Evolutionary conservation across 2,329 filamentous ascomycete genomes (phyloP), one percentile per base, ranked within the genome.

Genomic region (Thielaviopsis punctulata): DNA sequence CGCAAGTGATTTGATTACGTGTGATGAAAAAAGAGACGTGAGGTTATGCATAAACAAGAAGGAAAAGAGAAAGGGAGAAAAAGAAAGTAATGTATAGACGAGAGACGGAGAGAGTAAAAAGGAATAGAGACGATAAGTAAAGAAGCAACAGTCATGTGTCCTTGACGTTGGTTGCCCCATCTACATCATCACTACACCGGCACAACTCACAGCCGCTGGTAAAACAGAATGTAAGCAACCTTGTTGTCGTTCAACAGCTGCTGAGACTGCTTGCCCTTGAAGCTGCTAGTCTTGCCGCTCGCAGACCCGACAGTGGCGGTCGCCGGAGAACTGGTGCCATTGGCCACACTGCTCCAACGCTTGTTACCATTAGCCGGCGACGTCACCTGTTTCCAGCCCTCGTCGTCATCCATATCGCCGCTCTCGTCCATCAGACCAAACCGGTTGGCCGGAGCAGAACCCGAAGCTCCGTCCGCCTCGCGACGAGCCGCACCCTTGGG

Each of bases 151-250:
- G 19, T 18, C 45, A 47, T 47, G 21, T 21, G 23, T 30, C 45
- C 6, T 30, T 47, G 45, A 8, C 24, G 45, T 47, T 47, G n/a
- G n/a, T n/a, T n/a, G n/a, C n/a, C n/a, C 19, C 15, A 18, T 19
- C n/a, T 41, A 41, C 36, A 41, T n/a, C 36, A 41, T 19, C 36
- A 41, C 19, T 39, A 41, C 36, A 41, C 33, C 49, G 18, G 21
- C 18, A 30, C 2, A 25, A 23, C 10, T 22, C 21, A 13, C 56
- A 92, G 77, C 61, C 79, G 80, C 69, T 95, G 84, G 66, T 98
- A 98, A 69, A 98, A 94, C 62, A 98, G 69, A 58, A 98, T 79
- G 68, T 98, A 98, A 3, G 92, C 92, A 54, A 95, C 90, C 73
- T 94, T 95, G 73, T 90, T 95, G 65, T 96, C 90, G 66, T 86